Percentiles rank a stretch among this genome's conserved stretches.
Conservation (phyloP, 352 stramenopile species). For the Phytophthora constricta region DNA sequence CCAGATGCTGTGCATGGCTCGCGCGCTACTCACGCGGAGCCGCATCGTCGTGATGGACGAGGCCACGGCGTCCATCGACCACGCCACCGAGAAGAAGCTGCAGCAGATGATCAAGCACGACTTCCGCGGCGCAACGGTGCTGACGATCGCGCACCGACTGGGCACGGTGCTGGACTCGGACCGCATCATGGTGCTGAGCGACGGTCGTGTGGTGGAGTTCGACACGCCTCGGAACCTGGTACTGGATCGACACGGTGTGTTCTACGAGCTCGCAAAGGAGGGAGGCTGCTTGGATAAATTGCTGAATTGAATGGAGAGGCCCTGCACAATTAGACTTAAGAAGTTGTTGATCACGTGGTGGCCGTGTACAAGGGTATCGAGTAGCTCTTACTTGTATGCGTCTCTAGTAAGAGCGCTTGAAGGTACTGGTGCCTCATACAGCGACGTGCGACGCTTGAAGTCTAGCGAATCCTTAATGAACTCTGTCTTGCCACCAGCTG, state of each 20-base stretch:
- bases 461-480: slow-evolving; percentile 33
- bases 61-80: slow-evolving; percentile 43
- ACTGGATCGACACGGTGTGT: slow-evolving; percentile 10
- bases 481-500: slow-evolving; percentile 15
- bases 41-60: slow-evolving; percentile 94
- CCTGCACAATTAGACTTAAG: no score
- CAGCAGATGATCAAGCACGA: slow-evolving; percentile 50
- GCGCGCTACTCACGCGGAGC: slow-evolving; percentile 86
- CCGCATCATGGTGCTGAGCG: slow-evolving; percentile 86
- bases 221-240: slow-evolving; percentile 61
- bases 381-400: background rate
- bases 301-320: background rate
- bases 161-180: slow-evolving; percentile 49
- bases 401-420: slow-evolving; percentile 13
- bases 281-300: slow-evolving; percentile 17
- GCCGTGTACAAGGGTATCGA: background rate
- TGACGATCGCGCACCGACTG: slow-evolving; percentile 94
- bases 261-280: slow-evolving; percentile 31
- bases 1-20: slow-evolving; percentile 92
- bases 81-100: slow-evolving; percentile 59
- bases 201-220: slow-evolving; percentile 85
- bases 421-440: slow-evolving; percentile 23
- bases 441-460: slow-evolving; percentile 31
- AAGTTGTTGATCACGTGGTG: background rate
- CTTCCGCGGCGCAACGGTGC: slow-evolving; percentile 86